Conservation (phyloP, 305 asterid genomes). For the Fraxinus latifolia region DNA sequence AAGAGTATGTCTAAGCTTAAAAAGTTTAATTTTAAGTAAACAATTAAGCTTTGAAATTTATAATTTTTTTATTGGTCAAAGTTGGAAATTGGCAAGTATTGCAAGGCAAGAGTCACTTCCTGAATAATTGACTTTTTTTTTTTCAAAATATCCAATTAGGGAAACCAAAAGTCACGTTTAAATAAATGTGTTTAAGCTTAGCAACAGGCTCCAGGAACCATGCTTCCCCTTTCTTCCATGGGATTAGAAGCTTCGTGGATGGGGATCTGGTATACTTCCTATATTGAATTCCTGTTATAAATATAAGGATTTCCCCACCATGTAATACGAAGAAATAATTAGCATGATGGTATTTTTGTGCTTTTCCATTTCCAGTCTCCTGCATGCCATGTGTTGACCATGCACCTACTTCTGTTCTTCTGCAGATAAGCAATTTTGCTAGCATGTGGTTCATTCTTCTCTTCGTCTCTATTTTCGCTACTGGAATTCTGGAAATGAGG, state of each 20-base stretch:
- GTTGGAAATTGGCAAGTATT: background rate
- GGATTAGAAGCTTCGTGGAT: background rate
- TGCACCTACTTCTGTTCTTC: slow-evolving; percentile 11
- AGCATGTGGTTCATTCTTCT: slow-evolving; percentile 72
- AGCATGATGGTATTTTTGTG: background rate
- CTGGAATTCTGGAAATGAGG: slow-evolving; percentile 62
- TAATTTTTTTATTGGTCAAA: background rate
- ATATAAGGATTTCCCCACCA: background rate
- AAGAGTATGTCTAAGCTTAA: background rate
- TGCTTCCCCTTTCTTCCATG: background rate
- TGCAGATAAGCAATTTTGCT: slow-evolving; percentile 70
- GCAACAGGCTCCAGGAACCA: background rate
- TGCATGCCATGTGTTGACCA: background rate
- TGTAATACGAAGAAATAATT: background rate
- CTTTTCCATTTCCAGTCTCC: background rate
- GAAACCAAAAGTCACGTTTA: background rate
- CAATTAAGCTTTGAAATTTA: background rate
- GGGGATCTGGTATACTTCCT: background rate
- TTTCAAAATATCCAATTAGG: background rate
- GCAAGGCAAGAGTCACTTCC: background rate
- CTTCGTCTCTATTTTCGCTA: slow-evolving; percentile 54
- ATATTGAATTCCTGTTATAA: background rate
- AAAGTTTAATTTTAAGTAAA: background rate
- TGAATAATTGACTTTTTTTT: background rate
- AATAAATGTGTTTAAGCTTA: background rate